A percentile compares a stretch with the other conserved stretches of the same genome.
Conservation (phyloP, 2,329 filamentous ascomycete species). For the Amesomyces nigricolor region DNA sequence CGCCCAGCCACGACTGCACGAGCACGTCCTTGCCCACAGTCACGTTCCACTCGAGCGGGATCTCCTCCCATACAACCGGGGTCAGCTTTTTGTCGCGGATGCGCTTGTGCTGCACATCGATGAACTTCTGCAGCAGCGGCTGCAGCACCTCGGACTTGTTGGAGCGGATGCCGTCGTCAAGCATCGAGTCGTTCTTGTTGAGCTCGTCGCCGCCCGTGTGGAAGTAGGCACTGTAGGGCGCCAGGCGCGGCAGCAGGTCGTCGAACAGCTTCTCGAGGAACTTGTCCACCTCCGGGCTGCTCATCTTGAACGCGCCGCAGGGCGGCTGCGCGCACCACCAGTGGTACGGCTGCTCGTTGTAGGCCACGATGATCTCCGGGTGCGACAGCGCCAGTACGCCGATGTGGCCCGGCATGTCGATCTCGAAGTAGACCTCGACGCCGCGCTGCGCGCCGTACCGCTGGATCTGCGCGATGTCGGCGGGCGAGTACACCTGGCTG, state of each 20-base stretch:
- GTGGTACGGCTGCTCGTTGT: slow-evolving; percentile 50
- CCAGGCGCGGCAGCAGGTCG: slow-evolving; percentile 69
- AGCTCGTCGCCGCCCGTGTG: slow-evolving; percentile 87
- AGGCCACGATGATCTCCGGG: slow-evolving; percentile 67
- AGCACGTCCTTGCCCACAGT: slow-evolving; percentile 65
- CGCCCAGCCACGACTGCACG: slow-evolving; percentile 72
- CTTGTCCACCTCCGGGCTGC: slow-evolving; percentile 60
- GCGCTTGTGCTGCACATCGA: slow-evolving; percentile 63
- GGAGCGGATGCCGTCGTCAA: slow-evolving; percentile 67
- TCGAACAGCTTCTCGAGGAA: slow-evolving; percentile 68
- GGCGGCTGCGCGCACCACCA: slow-evolving; percentile 59
- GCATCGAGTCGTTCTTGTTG: slow-evolving; percentile 65
- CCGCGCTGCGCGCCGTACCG: slow-evolving; percentile 64
- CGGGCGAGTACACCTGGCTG: slow-evolving; percentile 60
- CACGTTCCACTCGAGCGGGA: slow-evolving; percentile 72
- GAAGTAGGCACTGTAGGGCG: slow-evolving; percentile 67
- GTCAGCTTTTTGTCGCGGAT: slow-evolving; percentile 59
- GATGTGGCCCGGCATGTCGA: slow-evolving; percentile 78
- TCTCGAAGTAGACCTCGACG: slow-evolving; percentile 67
- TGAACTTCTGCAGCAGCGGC: slow-evolving; percentile 72
- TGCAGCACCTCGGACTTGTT: slow-evolving; percentile 60
- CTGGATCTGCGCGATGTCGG: slow-evolving; percentile 62
- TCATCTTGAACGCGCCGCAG: slow-evolving; percentile 69
- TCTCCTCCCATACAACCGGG: slow-evolving; percentile 85
- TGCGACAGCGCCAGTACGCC: slow-evolving; percentile 59